Evolutionary conservation across 345 rosid species (phyloP).

Genomic region (Brassica nigra): DNA sequence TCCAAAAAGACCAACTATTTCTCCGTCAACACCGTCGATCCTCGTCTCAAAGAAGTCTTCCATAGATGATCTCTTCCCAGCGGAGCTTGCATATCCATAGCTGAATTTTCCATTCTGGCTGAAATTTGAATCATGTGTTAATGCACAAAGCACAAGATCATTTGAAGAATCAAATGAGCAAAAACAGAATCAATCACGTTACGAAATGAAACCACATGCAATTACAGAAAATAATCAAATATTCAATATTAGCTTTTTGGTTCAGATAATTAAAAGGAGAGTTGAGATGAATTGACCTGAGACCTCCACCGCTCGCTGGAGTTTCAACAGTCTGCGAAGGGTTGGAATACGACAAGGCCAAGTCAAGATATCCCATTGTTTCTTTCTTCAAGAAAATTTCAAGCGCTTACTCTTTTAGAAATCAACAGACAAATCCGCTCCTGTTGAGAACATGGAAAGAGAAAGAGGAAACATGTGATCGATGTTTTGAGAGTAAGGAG

Average conservation of each 20-base stretch:
- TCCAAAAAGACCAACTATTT: slow-evolving; percentile 95
- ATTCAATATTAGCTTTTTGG: not conserved
- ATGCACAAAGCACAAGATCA: not conserved
- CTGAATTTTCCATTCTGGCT: slow-evolving; percentile 95
- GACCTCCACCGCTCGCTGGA: slow-evolving; percentile 88
- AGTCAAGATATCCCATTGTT: slow-evolving; percentile 36
- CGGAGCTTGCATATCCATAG: slow-evolving; percentile 96
- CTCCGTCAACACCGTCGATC: slow-evolving; percentile 88
- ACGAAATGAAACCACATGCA: not conserved
- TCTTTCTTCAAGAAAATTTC: not conserved
- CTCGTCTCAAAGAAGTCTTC: slow-evolving; percentile 97
- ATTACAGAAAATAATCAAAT: not conserved
- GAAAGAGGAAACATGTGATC: slow-evolving; percentile 18
- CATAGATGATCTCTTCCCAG: slow-evolving; percentile 97
- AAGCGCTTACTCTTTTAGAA: not conserved
- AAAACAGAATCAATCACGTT: not conserved
- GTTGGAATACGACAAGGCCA: slow-evolving; percentile 30
- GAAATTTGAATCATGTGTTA: slow-evolving; percentile 28
- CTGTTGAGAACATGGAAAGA: not conserved
- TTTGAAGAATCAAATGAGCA: not conserved
- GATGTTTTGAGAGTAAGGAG: slow-evolving; percentile 17
- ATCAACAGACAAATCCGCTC: not conserved
- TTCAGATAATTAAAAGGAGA: not conserved
- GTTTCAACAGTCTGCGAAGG: slow-evolving; percentile 47
- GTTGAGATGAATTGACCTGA: slow-evolving; percentile 51